These are phyloP conservation scores for Hymenoscyphus repandus DNA, from an alignment of 2,329 filamentous ascomycete species.

Conservation along the genomic window DNA sequence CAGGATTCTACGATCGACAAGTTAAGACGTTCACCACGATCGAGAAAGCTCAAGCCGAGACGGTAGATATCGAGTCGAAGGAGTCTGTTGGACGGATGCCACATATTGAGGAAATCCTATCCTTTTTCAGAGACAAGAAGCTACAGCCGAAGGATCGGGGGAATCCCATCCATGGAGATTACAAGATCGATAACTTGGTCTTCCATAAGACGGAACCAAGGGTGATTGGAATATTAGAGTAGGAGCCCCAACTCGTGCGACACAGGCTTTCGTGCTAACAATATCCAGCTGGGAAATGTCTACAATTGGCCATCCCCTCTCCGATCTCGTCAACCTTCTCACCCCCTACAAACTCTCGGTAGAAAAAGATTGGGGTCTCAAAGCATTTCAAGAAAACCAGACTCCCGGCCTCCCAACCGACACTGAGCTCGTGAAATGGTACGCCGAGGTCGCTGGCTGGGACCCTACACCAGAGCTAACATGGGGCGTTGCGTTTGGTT, in stretches of 20 bases:
- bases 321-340: conserved; percentile 79
- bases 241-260: conserved; percentile 33
- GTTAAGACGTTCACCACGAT: conserved; percentile 77
- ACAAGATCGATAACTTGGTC: conserved; percentile 87
- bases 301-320: conserved; percentile 91
- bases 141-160: conserved; percentile 72
- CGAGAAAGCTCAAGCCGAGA: conserved; percentile 69
- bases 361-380: conserved; percentile 32
- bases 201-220: conserved; percentile 84
- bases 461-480: conserved; percentile 57
- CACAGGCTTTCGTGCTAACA: conserved; percentile 1
- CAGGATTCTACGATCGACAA: conserved; percentile 81
- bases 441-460: conserved; percentile 64
- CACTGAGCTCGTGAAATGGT: conserved; percentile 59
- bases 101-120: conserved; percentile 73
- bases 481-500: conserved; percentile 58
- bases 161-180: conserved; percentile 88
- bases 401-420: conserved; percentile 47
- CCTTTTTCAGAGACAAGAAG: conserved; percentile 66
- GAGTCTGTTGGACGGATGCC: conserved; percentile 76
- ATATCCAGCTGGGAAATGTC: conserved; percentile 83
- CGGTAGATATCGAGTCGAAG: conserved; percentile 71
- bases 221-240: conserved; percentile 90
- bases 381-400: conserved; percentile 40
- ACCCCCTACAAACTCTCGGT: conserved; percentile 38